Percentiles rank a stretch among this genome's conserved stretches.
These are phyloP conservation scores for Coprinellus micaceus DNA, from an alignment of 768 basidiomycete genomes.

Conservation along the genomic window DNA sequence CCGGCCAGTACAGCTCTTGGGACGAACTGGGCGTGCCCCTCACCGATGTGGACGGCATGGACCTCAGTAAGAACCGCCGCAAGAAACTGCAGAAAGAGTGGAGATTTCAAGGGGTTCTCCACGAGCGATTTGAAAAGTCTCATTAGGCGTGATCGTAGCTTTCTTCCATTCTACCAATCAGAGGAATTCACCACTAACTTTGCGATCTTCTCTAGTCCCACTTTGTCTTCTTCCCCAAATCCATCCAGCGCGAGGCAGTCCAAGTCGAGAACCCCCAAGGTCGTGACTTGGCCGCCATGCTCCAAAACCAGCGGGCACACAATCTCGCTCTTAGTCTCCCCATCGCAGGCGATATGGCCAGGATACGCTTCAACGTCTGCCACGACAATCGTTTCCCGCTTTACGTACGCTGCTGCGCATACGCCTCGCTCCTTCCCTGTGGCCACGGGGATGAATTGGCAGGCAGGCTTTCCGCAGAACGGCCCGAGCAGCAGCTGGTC, in stretches of 20 bases:
- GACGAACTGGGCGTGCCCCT: constrained; percentile 81
- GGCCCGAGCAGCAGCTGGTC: constrained; percentile 67
- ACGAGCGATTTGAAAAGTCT: constrained; percentile 69
- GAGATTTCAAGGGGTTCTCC: constrained; percentile 69
- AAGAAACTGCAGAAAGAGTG: constrained; percentile 81
- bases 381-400: constrained; percentile 59
- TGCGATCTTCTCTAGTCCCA: constrained; percentile 74
- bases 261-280: constrained; percentile 73
- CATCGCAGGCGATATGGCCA: constrained; percentile 94
- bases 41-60: constrained; percentile 80
- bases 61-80: constrained; percentile 71
- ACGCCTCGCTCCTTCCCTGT: constrained; percentile 67
- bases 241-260: constrained; percentile 72
- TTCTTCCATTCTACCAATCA: constrained; percentile 52
- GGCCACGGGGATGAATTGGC: constrained; percentile 68
- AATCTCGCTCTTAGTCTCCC: constrained; percentile 85
- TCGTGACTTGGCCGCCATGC: constrained; percentile 26
- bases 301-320: constrained; percentile 68
- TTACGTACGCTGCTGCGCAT: constrained; percentile 75
- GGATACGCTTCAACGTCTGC: constrained; percentile 76
- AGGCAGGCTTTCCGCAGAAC: constrained; percentile 90
- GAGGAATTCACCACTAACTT: constrained; percentile 58
- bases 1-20: constrained; percentile 77
- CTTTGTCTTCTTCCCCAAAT: constrained; percentile 73
- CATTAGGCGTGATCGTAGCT: constrained; percentile 16